Conservation (phyloP, 345 rosid species). For the Citrus cavaleriei region DNA sequence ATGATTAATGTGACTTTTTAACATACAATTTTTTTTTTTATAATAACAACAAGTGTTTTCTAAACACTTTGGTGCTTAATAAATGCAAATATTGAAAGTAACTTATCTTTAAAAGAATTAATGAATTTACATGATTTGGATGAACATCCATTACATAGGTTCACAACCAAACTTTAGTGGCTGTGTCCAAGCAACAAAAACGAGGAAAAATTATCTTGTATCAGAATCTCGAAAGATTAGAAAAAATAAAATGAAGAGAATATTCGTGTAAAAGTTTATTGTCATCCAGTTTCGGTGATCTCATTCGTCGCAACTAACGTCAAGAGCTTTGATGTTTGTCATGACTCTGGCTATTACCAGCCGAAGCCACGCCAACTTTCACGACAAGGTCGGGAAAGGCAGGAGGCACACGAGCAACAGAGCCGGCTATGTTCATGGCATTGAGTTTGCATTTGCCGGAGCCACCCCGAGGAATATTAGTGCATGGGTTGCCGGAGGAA, state of each 20-base stretch:
- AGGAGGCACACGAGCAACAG: slow-evolving; percentile 1
- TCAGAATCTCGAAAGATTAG: neutral
- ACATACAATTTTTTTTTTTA: too few species aligned
- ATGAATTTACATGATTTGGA: neutral
- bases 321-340: slow-evolving; percentile 17
- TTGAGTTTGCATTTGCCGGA: slow-evolving; percentile 19
- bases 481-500: slow-evolving; percentile 18
- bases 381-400: slow-evolving; percentile 8
- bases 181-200: neutral
- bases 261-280: neutral
- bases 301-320: neutral
- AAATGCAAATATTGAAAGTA: too few species aligned
- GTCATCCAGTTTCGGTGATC: neutral
- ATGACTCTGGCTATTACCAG: neutral
- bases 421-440: slow-evolving; percentile 22
- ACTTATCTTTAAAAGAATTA: too few species aligned
- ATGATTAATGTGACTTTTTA: too few species aligned
- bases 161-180: neutral
- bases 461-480: slow-evolving; percentile 15
- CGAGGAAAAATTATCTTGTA: neutral
- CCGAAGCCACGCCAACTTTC: slow-evolving; percentile 14
- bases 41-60: too few species aligned
- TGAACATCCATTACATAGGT: neutral
- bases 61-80: too few species aligned
- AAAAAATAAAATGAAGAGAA: neutral